These are phyloP conservation scores for Fagus sylvatica DNA, from an alignment of 306 rosid species.

Conservation along the genomic window DNA sequence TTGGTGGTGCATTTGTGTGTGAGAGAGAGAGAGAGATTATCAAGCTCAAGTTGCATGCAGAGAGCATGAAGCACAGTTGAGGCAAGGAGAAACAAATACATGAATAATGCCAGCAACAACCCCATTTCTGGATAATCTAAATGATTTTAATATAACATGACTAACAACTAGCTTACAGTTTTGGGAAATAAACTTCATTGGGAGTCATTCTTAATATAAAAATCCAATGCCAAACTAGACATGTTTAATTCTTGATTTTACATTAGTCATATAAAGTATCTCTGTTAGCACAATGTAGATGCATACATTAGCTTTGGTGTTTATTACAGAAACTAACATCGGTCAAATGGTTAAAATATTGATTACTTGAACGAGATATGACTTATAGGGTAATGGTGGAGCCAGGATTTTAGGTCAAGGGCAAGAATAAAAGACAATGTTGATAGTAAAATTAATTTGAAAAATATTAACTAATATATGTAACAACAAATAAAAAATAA, in stretches of 20 bases:
- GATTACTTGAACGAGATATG: neutral
- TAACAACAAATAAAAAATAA: too few relatives aligned
- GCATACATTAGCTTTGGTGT: neutral
- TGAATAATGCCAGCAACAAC: neutral
- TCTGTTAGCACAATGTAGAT: neutral
- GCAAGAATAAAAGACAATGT: too few relatives aligned
- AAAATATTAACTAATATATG: too few relatives aligned
- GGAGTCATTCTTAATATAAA: neutral
- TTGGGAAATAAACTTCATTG: slow-evolving; percentile 21
- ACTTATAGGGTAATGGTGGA: too few relatives aligned
- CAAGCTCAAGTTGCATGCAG: too few relatives aligned
- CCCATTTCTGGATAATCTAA: neutral
- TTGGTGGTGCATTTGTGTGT: neutral
- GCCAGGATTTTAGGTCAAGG: too few relatives aligned
- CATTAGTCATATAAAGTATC: neutral
- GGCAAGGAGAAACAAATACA: neutral
- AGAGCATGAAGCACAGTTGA: neutral
- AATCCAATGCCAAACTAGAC: neutral
- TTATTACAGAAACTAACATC: neutral
- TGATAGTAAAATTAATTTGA: too few relatives aligned
- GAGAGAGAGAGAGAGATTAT: neutral
- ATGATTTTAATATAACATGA: neutral
- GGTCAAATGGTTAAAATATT: neutral
- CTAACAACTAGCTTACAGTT: slow-evolving; percentile 16
- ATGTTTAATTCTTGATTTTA: neutral